These are phyloP conservation scores for Pinus taeda DNA, from an alignment of 75 land plant species.

Conservation along the genomic window DNA sequence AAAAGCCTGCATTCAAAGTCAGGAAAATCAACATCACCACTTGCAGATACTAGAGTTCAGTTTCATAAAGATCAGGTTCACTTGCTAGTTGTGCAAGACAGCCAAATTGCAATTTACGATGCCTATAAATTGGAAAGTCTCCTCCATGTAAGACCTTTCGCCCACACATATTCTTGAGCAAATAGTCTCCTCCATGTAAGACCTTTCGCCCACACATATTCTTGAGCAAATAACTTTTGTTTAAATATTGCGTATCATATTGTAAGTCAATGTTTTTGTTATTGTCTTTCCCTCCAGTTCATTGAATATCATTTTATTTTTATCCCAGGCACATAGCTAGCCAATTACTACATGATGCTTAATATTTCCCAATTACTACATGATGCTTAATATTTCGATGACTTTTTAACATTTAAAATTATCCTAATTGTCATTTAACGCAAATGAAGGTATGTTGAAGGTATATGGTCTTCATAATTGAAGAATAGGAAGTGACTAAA, in stretches of 20 bases:
- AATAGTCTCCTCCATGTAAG: too few species aligned
- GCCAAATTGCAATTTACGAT: conserved; percentile 57
- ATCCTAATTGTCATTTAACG: too few species aligned
- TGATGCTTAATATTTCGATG: background rate
- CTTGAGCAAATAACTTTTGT: background rate
- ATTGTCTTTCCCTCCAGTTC: too few species aligned
- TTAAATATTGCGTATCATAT: background rate
- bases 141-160: conserved; percentile 27
- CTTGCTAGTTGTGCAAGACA: conserved; percentile 46
- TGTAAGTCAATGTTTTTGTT: too few species aligned
- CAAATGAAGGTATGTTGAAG: too few species aligned
- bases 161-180: background rate
- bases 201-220: too few species aligned
- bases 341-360: too few species aligned
- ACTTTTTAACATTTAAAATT: background rate
- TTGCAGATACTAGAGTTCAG: conserved; percentile 54
- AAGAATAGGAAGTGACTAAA: background rate
- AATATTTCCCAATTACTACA: too few species aligned
- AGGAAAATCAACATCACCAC: conserved; percentile 29
- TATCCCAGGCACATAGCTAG: too few species aligned
- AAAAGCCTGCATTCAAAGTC: conserved; percentile 42
- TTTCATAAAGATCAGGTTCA: conserved; percentile 55
- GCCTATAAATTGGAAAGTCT: conserved; percentile 43
- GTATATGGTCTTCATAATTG: background rate
- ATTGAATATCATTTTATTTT: too few species aligned